Evolutionary conservation across 805 yeast genomes (phyloP), one percentile per base, ranked within the genome.

Genomic region (Isabelozyma pseudorhagii): DNA sequence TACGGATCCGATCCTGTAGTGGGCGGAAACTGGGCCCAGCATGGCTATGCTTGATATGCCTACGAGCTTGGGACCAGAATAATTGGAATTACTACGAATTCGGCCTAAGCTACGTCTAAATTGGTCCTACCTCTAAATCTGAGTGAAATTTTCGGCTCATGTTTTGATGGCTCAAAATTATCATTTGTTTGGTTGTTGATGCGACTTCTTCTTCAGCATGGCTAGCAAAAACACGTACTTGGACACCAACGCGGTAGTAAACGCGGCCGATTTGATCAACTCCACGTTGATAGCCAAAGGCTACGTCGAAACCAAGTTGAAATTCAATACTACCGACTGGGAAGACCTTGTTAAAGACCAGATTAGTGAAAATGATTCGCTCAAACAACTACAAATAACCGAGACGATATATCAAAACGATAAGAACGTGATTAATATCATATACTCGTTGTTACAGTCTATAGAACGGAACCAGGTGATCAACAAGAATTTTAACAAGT

Each of bases 241-340:
- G 18, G 70, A 69, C 51, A 59, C 58, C 46, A 72, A 68, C 39
- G 61, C 72, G 18, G 64, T 73, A 17, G 52, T 52, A 15, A 68
- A 64, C 53, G 78, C 77, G 5, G 64, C 77, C 4, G 67, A 68
- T 9, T 54, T 69, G 9, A 55, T 74, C 41, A 74, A 74, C 50
- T 56, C 68, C 3, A 65, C 64, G 29, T 62, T 74, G 21, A 40
- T 59, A 1, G 57, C 72, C 39, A 66, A 72, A 46, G 75, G 75
- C 3, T 72, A 69, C 48, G 63, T 67, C 11, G 61, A 61, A 28
- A 54, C 61, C 6, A 62, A 65, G 25, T 56, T 74, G 15, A 53
- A 62, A 42, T 72, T 74, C 55, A 58, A 61, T 41, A 57, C 70
- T 11, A 65, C 68, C n/a, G 62, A 74, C 50, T 70, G 74, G 70